Conservation (phyloP, 306 rosid genomes). For the Cicer arietinum region DNA sequence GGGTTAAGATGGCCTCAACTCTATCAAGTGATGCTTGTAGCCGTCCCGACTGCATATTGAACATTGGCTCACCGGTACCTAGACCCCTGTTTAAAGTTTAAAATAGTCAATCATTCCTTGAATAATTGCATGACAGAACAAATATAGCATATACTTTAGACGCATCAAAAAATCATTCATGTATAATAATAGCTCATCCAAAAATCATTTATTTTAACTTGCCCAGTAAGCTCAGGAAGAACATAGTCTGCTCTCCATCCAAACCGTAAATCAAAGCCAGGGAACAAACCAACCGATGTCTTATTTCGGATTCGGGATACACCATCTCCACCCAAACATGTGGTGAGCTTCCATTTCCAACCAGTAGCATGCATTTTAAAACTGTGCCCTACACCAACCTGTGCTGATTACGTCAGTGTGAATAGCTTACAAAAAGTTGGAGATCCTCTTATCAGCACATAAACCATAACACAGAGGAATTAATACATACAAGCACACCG, state of each 20-base stretch:
- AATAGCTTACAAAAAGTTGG: constrained; percentile 25
- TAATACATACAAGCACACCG: constrained; percentile 2
- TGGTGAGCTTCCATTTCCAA: constrained; percentile 97
- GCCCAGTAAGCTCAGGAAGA: constrained; percentile 91
- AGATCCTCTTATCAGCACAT: constrained; percentile 34
- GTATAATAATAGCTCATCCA: neutral
- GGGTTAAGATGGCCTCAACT: constrained; percentile 85
- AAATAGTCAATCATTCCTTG: constrained; percentile 33
- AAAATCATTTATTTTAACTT: constrained; percentile 44
- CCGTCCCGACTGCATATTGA: constrained; percentile 88
- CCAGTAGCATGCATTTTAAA: constrained; percentile 86
- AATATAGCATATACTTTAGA: constrained; percentile 9
- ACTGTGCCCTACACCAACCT: constrained; percentile 92
- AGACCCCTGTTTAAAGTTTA: constrained; percentile 62
- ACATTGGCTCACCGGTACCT: constrained; percentile 85
- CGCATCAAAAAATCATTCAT: constrained; percentile 7
- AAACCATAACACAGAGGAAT: neutral
- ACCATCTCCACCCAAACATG: constrained; percentile 96
- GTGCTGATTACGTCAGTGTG: constrained; percentile 45
- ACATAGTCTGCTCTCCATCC: constrained; percentile 98
- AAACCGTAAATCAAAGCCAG: constrained; percentile 84
- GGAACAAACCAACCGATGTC: constrained; percentile 76
- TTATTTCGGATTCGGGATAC: constrained; percentile 82
- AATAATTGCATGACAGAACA: constrained; percentile 25
- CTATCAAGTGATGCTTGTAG: constrained; percentile 91